These are phyloP conservation scores for Pisolithus albus DNA, from an alignment of 768 basidiomycete species.

Conservation along the genomic window DNA sequence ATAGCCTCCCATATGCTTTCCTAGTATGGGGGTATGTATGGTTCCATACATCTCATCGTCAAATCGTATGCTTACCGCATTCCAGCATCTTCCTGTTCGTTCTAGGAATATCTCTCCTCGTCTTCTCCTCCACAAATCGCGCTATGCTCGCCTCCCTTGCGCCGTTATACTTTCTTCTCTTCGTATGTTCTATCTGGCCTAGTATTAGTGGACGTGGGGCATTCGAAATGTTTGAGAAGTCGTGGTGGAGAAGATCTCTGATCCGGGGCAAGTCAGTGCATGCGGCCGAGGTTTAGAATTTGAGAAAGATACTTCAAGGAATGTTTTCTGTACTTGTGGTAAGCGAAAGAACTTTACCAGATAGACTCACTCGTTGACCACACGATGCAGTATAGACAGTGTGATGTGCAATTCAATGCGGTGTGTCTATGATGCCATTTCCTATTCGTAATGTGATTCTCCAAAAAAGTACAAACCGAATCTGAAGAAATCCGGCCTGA, in stretches of 20 bases:
- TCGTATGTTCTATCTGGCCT: not conserved
- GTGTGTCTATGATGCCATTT: too few species aligned
- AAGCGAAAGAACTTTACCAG: too few species aligned
- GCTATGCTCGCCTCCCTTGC: not conserved
- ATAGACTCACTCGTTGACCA: too few species aligned
- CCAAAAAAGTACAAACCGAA: too few species aligned
- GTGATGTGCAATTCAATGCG: too few species aligned
- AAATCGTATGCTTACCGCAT: not conserved
- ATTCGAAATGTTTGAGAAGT: not conserved
- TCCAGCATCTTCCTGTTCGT: slow-evolving; percentile 7
- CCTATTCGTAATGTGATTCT: too few species aligned
- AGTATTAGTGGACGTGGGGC: not conserved
- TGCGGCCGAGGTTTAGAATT: too few species aligned
- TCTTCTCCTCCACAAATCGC: not conserved
- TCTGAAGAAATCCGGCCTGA: too few species aligned
- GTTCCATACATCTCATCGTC: slow-evolving; percentile 1
- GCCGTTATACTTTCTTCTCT: not conserved
- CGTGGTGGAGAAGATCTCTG: not conserved
- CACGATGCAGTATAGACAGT: too few species aligned
- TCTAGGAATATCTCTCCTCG: slow-evolving; percentile 2
- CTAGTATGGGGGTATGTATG: slow-evolving; percentile 28
- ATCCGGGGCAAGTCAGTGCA: too few species aligned
- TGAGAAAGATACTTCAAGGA: too few species aligned
- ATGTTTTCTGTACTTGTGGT: too few species aligned
- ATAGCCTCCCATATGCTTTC: slow-evolving; percentile 37